A percentile compares a stretch with the other conserved stretches of the same genome.
Evolutionary conservation across 2,329 filamentous ascomycete species (phyloP).

Genomic region (Beauveria australis): DNA sequence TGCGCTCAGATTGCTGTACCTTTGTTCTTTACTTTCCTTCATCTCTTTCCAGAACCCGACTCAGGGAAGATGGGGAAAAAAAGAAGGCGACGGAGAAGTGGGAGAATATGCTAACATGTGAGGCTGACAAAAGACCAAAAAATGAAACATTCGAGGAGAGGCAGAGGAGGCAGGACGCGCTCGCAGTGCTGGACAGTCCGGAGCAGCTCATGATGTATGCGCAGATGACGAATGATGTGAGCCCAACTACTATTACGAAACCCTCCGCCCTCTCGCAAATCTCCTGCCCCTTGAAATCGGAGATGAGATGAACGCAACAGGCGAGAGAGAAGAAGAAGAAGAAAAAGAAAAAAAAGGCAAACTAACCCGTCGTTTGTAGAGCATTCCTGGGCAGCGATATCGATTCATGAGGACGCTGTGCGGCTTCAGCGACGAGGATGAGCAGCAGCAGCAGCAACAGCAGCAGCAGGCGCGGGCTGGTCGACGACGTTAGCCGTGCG

Average conservation of each 20-base stretch:
- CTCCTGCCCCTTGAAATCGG: too few species aligned
- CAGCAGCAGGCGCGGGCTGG: constrained; percentile 4
- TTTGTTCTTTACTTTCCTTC: too few species aligned
- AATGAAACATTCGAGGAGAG: constrained; percentile 33
- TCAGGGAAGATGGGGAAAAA: background rate
- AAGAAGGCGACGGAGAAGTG: background rate
- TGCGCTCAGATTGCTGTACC: too few species aligned
- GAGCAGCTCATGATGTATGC: constrained; percentile 54
- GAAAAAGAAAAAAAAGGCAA: background rate
- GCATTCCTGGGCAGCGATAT: constrained; percentile 46
- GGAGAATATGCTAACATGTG: background rate
- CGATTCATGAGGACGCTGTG: constrained; percentile 49
- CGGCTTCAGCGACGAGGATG: constrained; percentile 30
- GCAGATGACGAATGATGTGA: constrained; percentile 44
- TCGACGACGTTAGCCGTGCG: background rate
- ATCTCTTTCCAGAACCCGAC: too few species aligned
- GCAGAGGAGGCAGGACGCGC: constrained; percentile 41
- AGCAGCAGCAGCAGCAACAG: background rate
- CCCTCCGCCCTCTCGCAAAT: background rate
- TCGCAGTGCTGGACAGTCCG: constrained; percentile 46
- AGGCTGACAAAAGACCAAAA: constrained; percentile 7
- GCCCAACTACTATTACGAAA: too few species aligned
- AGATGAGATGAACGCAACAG: background rate
- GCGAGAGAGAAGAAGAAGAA: background rate
- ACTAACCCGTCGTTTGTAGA: constrained; percentile 30